Conservation (phyloP, 1,139 yeast species). For the Taiozyma onychis region DNA sequence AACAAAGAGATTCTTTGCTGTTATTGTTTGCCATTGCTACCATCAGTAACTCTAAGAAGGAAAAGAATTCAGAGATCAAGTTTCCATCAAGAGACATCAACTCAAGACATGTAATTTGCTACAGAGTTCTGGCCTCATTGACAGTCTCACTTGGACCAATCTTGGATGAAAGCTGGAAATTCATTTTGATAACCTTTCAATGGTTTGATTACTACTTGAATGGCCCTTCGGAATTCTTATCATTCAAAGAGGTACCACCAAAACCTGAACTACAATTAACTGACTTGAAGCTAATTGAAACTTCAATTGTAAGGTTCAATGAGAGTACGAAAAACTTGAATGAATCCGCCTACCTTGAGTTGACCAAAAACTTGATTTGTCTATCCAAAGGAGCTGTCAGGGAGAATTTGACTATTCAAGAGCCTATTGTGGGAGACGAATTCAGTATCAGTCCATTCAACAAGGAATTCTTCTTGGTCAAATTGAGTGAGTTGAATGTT, state of each 20-base stretch:
- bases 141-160: slow-evolving; percentile 77
- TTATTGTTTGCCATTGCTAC: slow-evolving; percentile 51
- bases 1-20: slow-evolving; percentile 57
- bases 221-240: slow-evolving; percentile 46
- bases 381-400: slow-evolving; percentile 33
- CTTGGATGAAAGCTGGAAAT: slow-evolving; percentile 62
- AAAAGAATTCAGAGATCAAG: slow-evolving; percentile 10
- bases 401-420: slow-evolving; percentile 5
- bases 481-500: slow-evolving; percentile 40
- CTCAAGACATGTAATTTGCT: slow-evolving; percentile 65
- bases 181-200: slow-evolving; percentile 65
- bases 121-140: slow-evolving; percentile 70
- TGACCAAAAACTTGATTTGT: slow-evolving; percentile 40
- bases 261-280: slow-evolving; percentile 27
- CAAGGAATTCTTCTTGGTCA: slow-evolving; percentile 30
- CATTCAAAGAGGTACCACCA: slow-evolving; percentile 32
- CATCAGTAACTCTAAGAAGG: slow-evolving; percentile 33
- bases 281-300: slow-evolving; percentile 51
- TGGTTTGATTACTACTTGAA: slow-evolving; percentile 62
- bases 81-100: slow-evolving; percentile 44
- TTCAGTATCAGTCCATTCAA: slow-evolving; percentile 29
- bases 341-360: slow-evolving; percentile 38
- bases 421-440: slow-evolving; percentile 16
- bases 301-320: slow-evolving; percentile 50
- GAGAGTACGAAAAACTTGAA: slow-evolving; percentile 58